Conservation (phyloP, 2,329 filamentous ascomycete species). For the Aspergillus tanneri region DNA sequence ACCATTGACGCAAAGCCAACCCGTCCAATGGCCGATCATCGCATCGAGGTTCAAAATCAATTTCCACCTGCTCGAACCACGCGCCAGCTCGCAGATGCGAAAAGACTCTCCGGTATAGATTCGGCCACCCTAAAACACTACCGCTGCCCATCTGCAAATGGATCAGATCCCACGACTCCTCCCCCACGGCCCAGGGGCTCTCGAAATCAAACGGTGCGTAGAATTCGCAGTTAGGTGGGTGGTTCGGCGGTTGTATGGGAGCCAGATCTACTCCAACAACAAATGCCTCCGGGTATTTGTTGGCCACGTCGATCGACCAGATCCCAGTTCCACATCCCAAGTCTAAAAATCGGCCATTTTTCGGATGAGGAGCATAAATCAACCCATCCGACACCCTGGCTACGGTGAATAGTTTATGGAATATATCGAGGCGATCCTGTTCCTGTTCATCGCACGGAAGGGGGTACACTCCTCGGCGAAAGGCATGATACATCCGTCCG, state of each 20-base stretch:
- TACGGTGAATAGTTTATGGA: slow-evolving; percentile 73
- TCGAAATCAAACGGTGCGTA: slow-evolving; percentile 73
- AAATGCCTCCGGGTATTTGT: slow-evolving; percentile 60
- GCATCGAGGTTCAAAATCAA: slow-evolving; percentile 75
- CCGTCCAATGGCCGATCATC: slow-evolving; percentile 61
- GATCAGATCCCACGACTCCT: slow-evolving; percentile 76
- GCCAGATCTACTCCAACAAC: slow-evolving; percentile 63
- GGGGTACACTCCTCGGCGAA: slow-evolving; percentile 67
- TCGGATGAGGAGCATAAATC: slow-evolving; percentile 42
- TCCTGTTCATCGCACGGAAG: slow-evolving; percentile 77
- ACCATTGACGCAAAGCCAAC: slow-evolving; percentile 67
- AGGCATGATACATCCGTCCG: slow-evolving; percentile 68
- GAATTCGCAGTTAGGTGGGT: slow-evolving; percentile 68
- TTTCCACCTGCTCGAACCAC: slow-evolving; percentile 86
- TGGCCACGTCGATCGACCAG: slow-evolving; percentile 84
- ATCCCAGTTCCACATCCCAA: slow-evolving; percentile 86
- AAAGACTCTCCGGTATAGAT: slow-evolving; percentile 69
- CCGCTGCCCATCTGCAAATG: slow-evolving; percentile 78
- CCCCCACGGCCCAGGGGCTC: slow-evolving; percentile 66
- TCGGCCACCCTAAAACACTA: slow-evolving; percentile 72
- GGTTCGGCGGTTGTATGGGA: slow-evolving; percentile 65
- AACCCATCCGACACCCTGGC: slow-evolving; percentile 54
- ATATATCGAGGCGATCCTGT: slow-evolving; percentile 75
- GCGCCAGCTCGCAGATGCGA: slow-evolving; percentile 72
- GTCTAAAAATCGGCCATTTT: slow-evolving; percentile 56